phyloP scores from a whole-genome alignment of 1,139 yeast species.

The Pichia kudriavzevii region DNA sequence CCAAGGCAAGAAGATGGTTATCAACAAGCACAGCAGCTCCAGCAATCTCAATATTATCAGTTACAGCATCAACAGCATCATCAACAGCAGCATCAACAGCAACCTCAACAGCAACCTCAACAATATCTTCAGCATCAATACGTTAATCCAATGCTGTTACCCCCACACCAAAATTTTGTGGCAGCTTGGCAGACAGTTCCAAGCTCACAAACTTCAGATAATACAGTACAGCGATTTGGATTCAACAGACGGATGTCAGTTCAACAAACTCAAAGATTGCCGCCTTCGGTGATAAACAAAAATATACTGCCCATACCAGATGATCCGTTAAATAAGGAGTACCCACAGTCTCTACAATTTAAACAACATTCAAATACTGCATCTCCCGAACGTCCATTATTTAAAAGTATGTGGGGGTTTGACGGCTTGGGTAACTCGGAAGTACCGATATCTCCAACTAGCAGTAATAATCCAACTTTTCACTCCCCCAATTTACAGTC shows the following conservation, averaged over 20 bases:
- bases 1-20: too few relatives aligned
- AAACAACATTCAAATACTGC: constrained; percentile 3
- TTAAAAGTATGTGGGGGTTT: constrained; percentile 12
- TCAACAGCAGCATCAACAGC: constrained; percentile 6
- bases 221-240: constrained; percentile 15
- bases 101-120: constrained; percentile 10
- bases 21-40: not conserved
- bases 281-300: too few relatives aligned
- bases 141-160: constrained; percentile 8
- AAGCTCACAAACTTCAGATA: constrained; percentile 13
- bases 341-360: too few relatives aligned
- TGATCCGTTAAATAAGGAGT: too few relatives aligned
- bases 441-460: constrained; percentile 3
- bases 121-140: constrained; percentile 11
- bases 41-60: not conserved
- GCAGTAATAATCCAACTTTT: not conserved
- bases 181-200: constrained; percentile 7
- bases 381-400: constrained; percentile 9
- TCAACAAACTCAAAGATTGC: constrained; percentile 17
- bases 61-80: constrained; percentile 1
- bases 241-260: constrained; percentile 16
- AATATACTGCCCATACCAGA: too few relatives aligned
- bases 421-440: constrained; percentile 5
- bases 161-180: constrained; percentile 2
- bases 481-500: not conserved